phyloP scores from a whole-genome alignment of 2,329 filamentous ascomycete genomes.

The Nectriaceae sp. region DNA sequence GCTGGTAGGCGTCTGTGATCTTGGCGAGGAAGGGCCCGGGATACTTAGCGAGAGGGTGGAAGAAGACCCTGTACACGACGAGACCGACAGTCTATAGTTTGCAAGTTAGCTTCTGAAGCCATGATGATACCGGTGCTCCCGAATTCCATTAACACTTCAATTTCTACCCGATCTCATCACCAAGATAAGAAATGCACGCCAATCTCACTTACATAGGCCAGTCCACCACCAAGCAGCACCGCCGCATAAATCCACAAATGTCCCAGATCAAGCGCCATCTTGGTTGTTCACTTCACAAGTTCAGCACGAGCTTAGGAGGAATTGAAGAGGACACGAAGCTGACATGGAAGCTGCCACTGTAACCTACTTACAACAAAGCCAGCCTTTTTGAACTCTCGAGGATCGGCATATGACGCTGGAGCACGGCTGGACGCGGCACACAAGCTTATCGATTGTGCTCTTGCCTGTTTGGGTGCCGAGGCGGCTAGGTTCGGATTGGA shows the following conservation, averaged over 20 bases:
- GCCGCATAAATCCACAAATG: slow-evolving; percentile 45
- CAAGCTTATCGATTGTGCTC: slow-evolving; percentile 22
- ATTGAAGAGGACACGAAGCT: neutral
- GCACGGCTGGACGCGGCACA: slow-evolving; percentile 32
- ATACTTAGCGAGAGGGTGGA: slow-evolving; percentile 66
- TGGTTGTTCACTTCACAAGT: neutral
- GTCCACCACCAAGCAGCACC: slow-evolving; percentile 35
- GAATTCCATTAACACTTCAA: no score
- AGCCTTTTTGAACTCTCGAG: neutral
- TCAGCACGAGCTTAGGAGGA: slow-evolving; percentile 2
- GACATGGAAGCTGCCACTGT: neutral
- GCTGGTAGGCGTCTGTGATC: slow-evolving; percentile 64
- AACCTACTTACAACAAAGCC: neutral
- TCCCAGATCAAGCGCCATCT: slow-evolving; percentile 31
- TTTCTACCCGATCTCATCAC: no score
- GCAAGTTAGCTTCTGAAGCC: neutral
- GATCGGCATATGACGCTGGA: slow-evolving; percentile 18
- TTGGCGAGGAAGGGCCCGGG: slow-evolving; percentile 66
- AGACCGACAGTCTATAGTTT: slow-evolving; percentile 39
- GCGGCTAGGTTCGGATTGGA: slow-evolving; percentile 34
- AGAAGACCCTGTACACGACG: slow-evolving; percentile 58
- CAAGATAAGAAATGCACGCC: no score
- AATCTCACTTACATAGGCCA: slow-evolving; percentile 46
- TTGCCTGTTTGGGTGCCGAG: slow-evolving; percentile 16
- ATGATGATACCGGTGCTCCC: neutral